Conservation (phyloP, 495 filamentous ascomycete species). For the Neurospora tetrasperma region DNA sequence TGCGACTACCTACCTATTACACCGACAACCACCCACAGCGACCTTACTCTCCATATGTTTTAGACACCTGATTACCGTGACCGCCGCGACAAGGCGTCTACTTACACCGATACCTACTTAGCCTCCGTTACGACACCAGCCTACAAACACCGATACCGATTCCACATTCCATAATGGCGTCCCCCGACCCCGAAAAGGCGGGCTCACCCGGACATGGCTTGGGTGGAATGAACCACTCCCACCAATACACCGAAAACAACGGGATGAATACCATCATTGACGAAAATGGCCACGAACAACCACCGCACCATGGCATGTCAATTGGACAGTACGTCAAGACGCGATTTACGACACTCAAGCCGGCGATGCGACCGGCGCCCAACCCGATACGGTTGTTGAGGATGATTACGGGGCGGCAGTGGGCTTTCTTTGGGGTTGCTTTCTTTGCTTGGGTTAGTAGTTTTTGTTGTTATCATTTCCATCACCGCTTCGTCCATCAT, state of each 20-base stretch:
- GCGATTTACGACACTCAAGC: conserved; percentile 61
- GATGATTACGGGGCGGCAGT: conserved; percentile 66
- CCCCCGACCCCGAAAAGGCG: conserved; percentile 7
- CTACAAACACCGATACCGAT: too few species aligned
- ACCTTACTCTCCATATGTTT: too few species aligned
- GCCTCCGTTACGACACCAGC: too few species aligned
- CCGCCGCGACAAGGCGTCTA: too few species aligned
- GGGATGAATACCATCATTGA: not conserved
- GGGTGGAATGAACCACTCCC: not conserved
- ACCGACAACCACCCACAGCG: too few species aligned
- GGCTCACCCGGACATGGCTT: not conserved
- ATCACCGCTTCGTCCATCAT: not conserved
- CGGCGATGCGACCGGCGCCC: conserved; percentile 65
- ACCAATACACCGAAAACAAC: not conserved
- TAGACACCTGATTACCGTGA: too few species aligned
- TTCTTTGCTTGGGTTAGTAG: conserved; percentile 57
- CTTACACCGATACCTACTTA: too few species aligned
- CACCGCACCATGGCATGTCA: conserved; percentile 43
- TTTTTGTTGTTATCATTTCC: not conserved
- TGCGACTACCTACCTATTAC: too few species aligned
- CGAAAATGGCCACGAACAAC: conserved; percentile 8
- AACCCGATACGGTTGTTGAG: conserved; percentile 65
- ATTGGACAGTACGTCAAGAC: conserved; percentile 54
- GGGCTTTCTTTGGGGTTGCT: conserved; percentile 72
- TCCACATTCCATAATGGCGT: not conserved